Conservation (phyloP, 176 grass and related monocot genomes). For the Avena sativa region DNA sequence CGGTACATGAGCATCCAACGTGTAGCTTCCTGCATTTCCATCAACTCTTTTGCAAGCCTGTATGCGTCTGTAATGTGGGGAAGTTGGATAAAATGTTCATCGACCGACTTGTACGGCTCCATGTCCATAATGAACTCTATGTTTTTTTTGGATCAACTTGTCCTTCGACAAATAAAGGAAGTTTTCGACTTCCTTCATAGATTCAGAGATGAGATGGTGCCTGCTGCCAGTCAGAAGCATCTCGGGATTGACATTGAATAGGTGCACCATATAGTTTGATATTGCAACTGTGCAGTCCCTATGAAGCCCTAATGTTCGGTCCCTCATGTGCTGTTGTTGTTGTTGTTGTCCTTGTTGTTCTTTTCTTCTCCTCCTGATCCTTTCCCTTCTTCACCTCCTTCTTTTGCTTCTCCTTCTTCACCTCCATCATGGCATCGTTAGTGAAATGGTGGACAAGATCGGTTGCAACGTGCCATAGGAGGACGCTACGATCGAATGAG, state of each 20-base stretch:
- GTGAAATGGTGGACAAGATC: not conserved
- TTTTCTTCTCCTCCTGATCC: not conserved
- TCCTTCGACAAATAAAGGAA: too few species aligned
- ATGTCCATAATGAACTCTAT: not conserved
- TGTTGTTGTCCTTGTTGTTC: too few species aligned
- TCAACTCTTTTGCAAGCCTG: not conserved
- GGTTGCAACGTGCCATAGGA: not conserved
- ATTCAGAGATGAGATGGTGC: not conserved
- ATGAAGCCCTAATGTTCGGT: not conserved
- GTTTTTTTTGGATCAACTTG: not conserved
- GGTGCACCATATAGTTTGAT: constrained; percentile 10
- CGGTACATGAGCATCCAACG: not conserved
- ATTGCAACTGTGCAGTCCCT: not conserved
- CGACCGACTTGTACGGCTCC: not conserved
- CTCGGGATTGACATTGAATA: not conserved
- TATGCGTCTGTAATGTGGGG: not conserved
- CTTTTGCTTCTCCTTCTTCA: not conserved
- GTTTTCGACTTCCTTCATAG: too few species aligned
- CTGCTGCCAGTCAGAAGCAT: not conserved
- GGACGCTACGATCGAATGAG: constrained; percentile 1
- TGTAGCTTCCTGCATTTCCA: too few species aligned
- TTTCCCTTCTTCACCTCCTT: not conserved
- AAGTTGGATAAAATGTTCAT: too few species aligned
- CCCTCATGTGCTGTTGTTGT: not conserved
- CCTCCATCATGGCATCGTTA: not conserved